Evolutionary conservation across 2,329 filamentous ascomycete species (phyloP), one percentile per base, ranked within the genome.

Genomic region (Mycocentrospora acerina): DNA sequence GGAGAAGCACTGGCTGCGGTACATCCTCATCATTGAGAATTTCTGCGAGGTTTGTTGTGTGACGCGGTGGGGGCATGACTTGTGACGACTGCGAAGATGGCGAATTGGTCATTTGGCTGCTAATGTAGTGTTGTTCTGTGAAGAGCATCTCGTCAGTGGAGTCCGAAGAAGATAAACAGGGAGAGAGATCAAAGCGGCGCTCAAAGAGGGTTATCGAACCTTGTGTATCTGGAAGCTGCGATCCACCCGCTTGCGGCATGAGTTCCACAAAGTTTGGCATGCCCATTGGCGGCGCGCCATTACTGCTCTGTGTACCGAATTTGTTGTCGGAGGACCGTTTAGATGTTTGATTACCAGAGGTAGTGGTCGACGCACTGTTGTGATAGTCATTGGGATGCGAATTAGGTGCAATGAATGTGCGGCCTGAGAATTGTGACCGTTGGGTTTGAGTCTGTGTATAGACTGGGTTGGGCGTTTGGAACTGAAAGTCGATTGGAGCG

Each of bases 361-460:
- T 83, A 1, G 90, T 95, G 1, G 90, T 94, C 2, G 90, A 95
- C 2, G 90, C 91, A 57, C 95, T 90, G 56, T 97, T 96, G 36
- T 83, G 71, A 42, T 82, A 83, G 78, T 83, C 78, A 15, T 72
- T 71, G 12, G 75, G 70, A 58, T 82, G 75, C 22, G 80, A 80
- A 41, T 78, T 76, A 10, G 74, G 73, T 7, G 74, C 73, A 69
- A 83, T 75, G 15, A 78, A 78, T 2, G 79, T 83, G 51, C 80
- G 75, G 6, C 72, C 76, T 17, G 83, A 85, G 29, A 75, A 70
- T 60, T 87, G 86, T 1, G 85, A 87, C 15, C 82, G 72, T 69
- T 80, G 41, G 62, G 79, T 68, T 43, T 62, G 51, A 16, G 57
- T 58, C 42, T 64, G 58, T 4, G 59, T 60, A 11, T 55, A 57